These are phyloP conservation scores for Boletus semigastroideus DNA, from an alignment of 1,284 basidiomycete genomes.

Conservation along the genomic window DNA sequence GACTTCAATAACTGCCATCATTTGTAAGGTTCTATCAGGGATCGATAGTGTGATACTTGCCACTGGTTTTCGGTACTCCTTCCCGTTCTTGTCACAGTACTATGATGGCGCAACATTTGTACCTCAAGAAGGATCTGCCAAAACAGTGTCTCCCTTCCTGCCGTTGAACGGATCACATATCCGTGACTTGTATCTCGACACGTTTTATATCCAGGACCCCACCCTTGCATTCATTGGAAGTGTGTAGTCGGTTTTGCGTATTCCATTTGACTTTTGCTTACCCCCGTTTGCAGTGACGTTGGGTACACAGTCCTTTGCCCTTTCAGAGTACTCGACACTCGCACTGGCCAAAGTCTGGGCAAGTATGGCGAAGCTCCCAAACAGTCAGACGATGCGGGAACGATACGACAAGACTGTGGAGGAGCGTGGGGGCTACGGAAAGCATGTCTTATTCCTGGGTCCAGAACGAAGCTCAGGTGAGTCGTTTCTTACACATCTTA, in stretches of 20 bases:
- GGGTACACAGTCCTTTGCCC: neutral
- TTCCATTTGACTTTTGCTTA: no score
- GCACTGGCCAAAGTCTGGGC: constrained; percentile 23
- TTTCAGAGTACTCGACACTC: constrained; percentile 3
- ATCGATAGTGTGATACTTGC: constrained; percentile 12
- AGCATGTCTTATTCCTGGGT: neutral
- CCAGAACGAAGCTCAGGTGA: neutral
- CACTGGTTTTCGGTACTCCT: constrained; percentile 14
- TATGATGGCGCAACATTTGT: constrained; percentile 7
- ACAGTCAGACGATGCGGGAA: constrained; percentile 1
- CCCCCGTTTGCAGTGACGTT: neutral
- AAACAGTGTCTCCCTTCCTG: constrained; percentile 10
- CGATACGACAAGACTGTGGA: neutral
- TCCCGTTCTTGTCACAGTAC: constrained; percentile 18
- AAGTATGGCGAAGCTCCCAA: constrained; percentile 13
- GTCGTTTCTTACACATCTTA: neutral
- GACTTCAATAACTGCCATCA: neutral
- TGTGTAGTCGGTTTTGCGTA: constrained; percentile 1
- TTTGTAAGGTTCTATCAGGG: constrained; percentile 12
- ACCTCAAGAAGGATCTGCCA: constrained; percentile 1
- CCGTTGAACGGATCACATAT: constrained; percentile 10
- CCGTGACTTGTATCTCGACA: constrained; percentile 19
- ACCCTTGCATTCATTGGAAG: constrained; percentile 16
- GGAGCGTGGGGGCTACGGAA: constrained; percentile 18
- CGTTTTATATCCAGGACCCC: constrained; percentile 17